Conservation (phyloP, 768 basidiomycete genomes). For the Sporobolomyces pararoseus region DNA sequence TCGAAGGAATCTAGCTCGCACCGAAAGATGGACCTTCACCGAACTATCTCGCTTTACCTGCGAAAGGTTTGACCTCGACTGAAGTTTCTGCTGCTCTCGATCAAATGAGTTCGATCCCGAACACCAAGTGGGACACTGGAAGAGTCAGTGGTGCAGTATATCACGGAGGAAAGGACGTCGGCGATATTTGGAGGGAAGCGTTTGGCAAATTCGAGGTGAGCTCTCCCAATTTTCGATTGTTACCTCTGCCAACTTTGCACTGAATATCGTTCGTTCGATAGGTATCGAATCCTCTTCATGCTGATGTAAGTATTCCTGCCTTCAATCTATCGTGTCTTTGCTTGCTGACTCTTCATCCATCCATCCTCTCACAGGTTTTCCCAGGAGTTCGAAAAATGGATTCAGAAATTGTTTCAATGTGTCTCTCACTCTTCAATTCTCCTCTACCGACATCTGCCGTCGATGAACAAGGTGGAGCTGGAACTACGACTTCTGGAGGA, state of each 20-base stretch:
- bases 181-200: conserved; percentile 66
- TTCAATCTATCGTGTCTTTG: too few relatives aligned
- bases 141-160: conserved; percentile 39
- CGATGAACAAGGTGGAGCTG: conserved; percentile 60
- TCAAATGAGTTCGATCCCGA: conserved; percentile 26
- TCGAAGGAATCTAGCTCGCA: conserved; percentile 19
- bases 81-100: conserved; percentile 15
- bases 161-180: conserved; percentile 36
- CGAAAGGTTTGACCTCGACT: conserved; percentile 6
- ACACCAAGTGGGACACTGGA: conserved; percentile 39
- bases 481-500: conserved; percentile 89
- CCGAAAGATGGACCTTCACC: conserved; percentile 1
- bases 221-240: conserved; percentile 55
- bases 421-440: conserved; percentile 62
- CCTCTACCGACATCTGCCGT: conserved; percentile 16
- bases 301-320: conserved; percentile 58
- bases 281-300: conserved; percentile 69
- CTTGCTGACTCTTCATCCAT: too few relatives aligned
- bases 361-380: neutral
- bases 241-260: neutral
- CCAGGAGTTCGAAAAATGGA: conserved; percentile 88
- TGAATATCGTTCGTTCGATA: neutral
- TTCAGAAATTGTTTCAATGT: conserved; percentile 58
- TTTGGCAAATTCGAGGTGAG: conserved; percentile 67
- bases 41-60: conserved; percentile 21